Evolutionary conservation across 2,329 filamentous ascomycete genomes (phyloP), one percentile per base, ranked within the genome.

Genomic region (Penicillium oxalicum): DNA sequence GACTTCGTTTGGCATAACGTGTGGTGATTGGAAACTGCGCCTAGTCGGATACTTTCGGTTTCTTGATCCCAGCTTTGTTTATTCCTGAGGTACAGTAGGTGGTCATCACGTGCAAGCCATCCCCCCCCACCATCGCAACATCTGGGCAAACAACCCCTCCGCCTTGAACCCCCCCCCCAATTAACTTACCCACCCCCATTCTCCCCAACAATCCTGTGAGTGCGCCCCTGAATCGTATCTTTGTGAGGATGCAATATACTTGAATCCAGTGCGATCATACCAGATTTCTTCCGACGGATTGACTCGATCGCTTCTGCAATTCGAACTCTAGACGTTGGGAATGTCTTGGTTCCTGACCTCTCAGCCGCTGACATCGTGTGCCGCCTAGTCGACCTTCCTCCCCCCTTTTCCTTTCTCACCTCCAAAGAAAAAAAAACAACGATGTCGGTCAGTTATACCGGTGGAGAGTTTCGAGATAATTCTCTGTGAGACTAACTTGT

Each of bases 81-180:
- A 57, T 51, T 36, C 39, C 37, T 36, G 34, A 47, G 47, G 42
- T 18, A 18, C 18, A 18, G 18, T 44, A 52, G 48, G 28, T 51
- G 45, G 45, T 47, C 42, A 58, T 60, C 58, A 60, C 58, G 58
- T 60, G 58, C 57, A 51, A 44, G 41, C 41, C 29, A 5, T 32
- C 3, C 45, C 56, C 58, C 62, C 62, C 64, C 64, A 63, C 62
- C 56, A 61, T 55, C 59, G 59, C 59, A 65, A 65, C 60, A 63
- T 61, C 55, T 61, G 53, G 56, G 55, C 61, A 58, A 32, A 56
- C 57, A 65, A 63, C 65, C 63, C 63, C 64, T 67, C 65, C 63
- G 61, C 65, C 60, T 65, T 54, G 51, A 58, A 57, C 47, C 51
- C 50, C 52, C 50, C 53, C 29, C 29, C 29, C 29, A 7, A 32